Base-by-base conservation (phyloP, 2,329 filamentous ascomycete species). In the Apiospora malaysiana region DNA sequence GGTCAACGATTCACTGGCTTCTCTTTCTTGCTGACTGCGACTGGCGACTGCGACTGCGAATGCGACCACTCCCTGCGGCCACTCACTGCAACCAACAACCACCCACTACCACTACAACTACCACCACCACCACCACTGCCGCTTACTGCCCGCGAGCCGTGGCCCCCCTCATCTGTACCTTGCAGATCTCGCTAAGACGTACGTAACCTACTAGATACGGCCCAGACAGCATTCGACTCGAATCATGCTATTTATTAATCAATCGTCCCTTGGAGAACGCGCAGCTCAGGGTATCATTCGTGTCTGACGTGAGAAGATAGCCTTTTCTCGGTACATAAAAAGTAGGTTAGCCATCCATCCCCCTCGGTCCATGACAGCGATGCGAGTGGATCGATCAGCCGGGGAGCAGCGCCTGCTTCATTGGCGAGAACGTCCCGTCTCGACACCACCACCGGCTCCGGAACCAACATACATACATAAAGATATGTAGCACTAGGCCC, bases 81-180 rank as follows among this genome's bases (percentile, higher is more conserved):
- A n/a, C n/a, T n/a, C n/a, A n/a, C n/a, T n/a, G n/a, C n/a, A n/a
- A n/a, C n/a, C n/a, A n/a, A n/a, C n/a, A n/a, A n/a, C n/a, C n/a
- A n/a, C n/a, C n/a, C n/a, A n/a, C n/a, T n/a, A n/a, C n/a, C n/a
- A n/a, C n/a, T n/a, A n/a, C n/a, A n/a, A n/a, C n/a, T n/a, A n/a
- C n/a, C n/a, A n/a, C n/a, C 46, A 23, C n/a, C 46, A n/a, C 1
- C 3, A 21, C 45, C 3, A 16, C 3, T 18, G 2, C 43, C 1
- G 5, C 43, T 18, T 0, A 21, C 21, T 51, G 47, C 47, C 47
- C 47, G 23, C n/a, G 47, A 51, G 47, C 47, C 47, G 23, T 27
- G 47, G 25, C 47, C 47, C 45, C 47, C 32, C 25, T 16, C 27
- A 63, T 63, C 56, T 63, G 56, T 63, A 63, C 56, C 56, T 63